A percentile compares a stretch with the other conserved stretches of the same genome.
phyloP scores from a whole-genome alignment of 2,329 filamentous ascomycete species.

The Stemphylium vesicarium region DNA sequence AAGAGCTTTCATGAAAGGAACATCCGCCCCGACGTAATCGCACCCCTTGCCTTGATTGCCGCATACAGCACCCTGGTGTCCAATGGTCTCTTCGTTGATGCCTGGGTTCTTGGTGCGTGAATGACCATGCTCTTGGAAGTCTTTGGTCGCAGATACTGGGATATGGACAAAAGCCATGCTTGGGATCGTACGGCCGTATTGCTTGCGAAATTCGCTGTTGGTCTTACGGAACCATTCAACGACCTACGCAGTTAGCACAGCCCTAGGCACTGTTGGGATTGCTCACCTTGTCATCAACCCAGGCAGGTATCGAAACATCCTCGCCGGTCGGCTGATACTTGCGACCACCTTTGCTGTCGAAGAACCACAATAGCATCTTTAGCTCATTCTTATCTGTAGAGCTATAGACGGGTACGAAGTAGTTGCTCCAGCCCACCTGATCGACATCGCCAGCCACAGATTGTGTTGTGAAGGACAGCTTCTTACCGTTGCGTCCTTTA shows the following conservation, averaged over 20 bases:
- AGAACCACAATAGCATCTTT: conserved; percentile 71
- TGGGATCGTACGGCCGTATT: conserved; percentile 51
- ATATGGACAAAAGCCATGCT: conserved; percentile 64
- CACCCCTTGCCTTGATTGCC: conserved; percentile 22
- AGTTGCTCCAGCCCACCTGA: conserved; percentile 55
- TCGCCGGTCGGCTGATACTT: conserved; percentile 24
- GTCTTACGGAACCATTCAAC: conserved; percentile 35
- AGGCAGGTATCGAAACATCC: conserved; percentile 19
- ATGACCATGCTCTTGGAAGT: conserved; percentile 56
- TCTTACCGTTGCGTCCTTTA: conserved; percentile 58
- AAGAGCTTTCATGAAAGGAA: conserved; percentile 68
- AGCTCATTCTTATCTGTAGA: conserved; percentile 40
- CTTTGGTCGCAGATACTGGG: conserved; percentile 38
- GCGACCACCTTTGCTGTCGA: conserved; percentile 58
- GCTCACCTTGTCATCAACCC: conserved; percentile 33
- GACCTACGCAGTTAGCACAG: conserved; percentile 25
- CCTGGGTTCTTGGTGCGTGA: conserved; percentile 52
- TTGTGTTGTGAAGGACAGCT: conserved; percentile 49
- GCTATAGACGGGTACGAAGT: conserved; percentile 60
- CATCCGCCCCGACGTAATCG: conserved; percentile 58
- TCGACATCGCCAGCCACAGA: conserved; percentile 51
- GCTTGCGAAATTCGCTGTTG: conserved; percentile 19
- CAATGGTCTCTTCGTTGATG: conserved; percentile 42
- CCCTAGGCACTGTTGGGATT: neutral
- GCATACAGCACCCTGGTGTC: conserved; percentile 29